These are phyloP conservation scores for Tulasnella sp. DNA, from an alignment of 768 basidiomycete genomes.

Conservation along the genomic window DNA sequence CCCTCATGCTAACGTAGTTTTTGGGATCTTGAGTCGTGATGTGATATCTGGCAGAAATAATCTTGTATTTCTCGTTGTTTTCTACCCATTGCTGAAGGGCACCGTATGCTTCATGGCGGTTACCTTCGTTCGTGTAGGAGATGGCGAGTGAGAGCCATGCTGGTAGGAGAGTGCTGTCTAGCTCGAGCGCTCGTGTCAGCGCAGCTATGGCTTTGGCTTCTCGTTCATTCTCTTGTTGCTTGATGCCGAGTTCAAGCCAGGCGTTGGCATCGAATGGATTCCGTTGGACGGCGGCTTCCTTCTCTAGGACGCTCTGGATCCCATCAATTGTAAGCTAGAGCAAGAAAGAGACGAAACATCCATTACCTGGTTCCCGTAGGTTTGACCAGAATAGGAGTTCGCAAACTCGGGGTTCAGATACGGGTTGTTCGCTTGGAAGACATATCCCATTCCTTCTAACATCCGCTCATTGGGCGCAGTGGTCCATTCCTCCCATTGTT, in stretches of 20 bases:
- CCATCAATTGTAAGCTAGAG: background rate
- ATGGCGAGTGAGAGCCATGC: slow-evolving; percentile 88
- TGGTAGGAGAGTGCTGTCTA: slow-evolving; percentile 62
- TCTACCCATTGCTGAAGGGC: slow-evolving; percentile 78
- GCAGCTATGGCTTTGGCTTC: slow-evolving; percentile 84
- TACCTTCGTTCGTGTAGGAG: slow-evolving; percentile 80
- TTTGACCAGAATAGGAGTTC: too few relatives aligned
- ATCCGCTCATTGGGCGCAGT: slow-evolving; percentile 26
- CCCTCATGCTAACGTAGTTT: slow-evolving; percentile 28
- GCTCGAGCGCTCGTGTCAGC: slow-evolving; percentile 61
- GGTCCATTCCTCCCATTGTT: slow-evolving; percentile 72
- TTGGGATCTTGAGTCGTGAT: slow-evolving; percentile 27
- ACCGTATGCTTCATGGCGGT: slow-evolving; percentile 58
- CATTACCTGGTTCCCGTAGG: slow-evolving; percentile 23
- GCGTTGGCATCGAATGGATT: slow-evolving; percentile 55
- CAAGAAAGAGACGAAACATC: background rate
- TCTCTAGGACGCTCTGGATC: slow-evolving; percentile 64
- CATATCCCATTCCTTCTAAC: slow-evolving; percentile 34
- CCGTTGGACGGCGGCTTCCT: slow-evolving; percentile 80
- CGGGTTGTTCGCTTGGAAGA: slow-evolving; percentile 67
- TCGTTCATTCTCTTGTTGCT: slow-evolving; percentile 96
- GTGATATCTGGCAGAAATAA: slow-evolving; percentile 20
- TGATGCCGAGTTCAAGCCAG: slow-evolving; percentile 90
- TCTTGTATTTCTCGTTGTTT: slow-evolving; percentile 43
- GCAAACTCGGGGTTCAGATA: slow-evolving; percentile 61